A percentile compares a stretch with the other conserved stretches of the same genome.
phyloP scores from a whole-genome alignment of 208 protist species.

The Cochliopodium minus region DNA sequence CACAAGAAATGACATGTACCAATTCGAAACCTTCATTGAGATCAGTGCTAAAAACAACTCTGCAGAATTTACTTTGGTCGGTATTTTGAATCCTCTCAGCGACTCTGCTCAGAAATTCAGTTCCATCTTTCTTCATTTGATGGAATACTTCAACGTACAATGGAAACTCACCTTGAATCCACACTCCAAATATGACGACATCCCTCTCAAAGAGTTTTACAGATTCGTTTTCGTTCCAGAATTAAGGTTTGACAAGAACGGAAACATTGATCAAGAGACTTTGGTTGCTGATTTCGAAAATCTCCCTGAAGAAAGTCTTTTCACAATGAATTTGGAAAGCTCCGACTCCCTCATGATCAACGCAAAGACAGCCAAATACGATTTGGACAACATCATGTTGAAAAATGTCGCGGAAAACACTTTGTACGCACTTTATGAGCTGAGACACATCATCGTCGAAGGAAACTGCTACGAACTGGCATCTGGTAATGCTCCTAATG shows the following conservation, averaged over 20 bases:
- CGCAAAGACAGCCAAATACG: constrained; percentile 43
- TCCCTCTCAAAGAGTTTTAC: constrained; percentile 70
- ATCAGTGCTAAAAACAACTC: too few relatives aligned
- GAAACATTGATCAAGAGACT: constrained; percentile 32
- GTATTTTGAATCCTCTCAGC: background rate
- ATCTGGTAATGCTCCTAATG: constrained; percentile 24
- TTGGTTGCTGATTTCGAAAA: constrained; percentile 36
- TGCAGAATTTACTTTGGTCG: background rate
- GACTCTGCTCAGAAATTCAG: background rate
- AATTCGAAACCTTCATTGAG: too few relatives aligned
- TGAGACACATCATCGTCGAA: background rate
- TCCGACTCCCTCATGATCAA: constrained; percentile 66
- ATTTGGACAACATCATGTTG: constrained; percentile 87
- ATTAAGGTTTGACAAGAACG: constrained; percentile 46
- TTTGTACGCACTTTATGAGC: background rate
- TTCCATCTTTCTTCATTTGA: background rate
- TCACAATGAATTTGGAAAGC: constrained; percentile 58
- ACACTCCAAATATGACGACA: constrained; percentile 10
- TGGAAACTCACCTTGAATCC: background rate
- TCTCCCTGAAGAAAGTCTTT: constrained; percentile 39
- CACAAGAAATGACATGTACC: too few relatives aligned
- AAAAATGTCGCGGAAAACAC: constrained; percentile 20
- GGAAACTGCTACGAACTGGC: constrained; percentile 34
- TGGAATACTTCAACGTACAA: background rate
- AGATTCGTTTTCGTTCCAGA: constrained; percentile 46